Percentiles rank a stretch among this genome's conserved stretches.
Conservation (phyloP, 768 basidiomycete genomes). For the Boletus rex-veris region DNA sequence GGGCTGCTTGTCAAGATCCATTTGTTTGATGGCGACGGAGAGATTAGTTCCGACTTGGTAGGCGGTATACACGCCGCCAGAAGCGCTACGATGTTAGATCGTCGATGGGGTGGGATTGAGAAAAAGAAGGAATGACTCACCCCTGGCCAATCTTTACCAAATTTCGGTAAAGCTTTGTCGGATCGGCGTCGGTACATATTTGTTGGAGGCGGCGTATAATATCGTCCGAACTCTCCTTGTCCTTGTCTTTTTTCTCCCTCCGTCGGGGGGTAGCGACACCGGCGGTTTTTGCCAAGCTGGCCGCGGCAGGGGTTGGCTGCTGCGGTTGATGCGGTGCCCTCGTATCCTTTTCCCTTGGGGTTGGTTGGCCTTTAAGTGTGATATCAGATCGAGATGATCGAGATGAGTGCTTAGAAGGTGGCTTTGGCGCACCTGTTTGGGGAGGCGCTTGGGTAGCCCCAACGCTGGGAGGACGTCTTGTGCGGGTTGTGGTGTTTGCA, state of each 20-base stretch:
- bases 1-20: conserved; percentile 99
- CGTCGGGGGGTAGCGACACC: conserved; percentile 81
- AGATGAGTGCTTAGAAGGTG: conserved; percentile 48
- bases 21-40: conserved; percentile 98
- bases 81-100: conserved; percentile 56
- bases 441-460: conserved; percentile 27
- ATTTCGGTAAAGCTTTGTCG: conserved; percentile 87
- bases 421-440: conserved; percentile 32
- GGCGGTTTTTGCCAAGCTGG: conserved; percentile 60
- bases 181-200: conserved; percentile 98
- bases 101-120: neutral
- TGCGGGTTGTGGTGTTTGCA: conserved; percentile 67
- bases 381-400: conserved; percentile 59
- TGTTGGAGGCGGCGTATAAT: conserved; percentile 87
- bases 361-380: conserved; percentile 41
- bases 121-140: conserved; percentile 42
- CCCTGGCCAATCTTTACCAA: conserved; percentile 98
- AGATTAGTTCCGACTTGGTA: conserved; percentile 95
- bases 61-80: conserved; percentile 96
- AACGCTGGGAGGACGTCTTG: conserved; percentile 52
- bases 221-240: conserved; percentile 79
- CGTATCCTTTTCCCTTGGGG: conserved; percentile 38
- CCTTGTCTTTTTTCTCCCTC: conserved; percentile 80
- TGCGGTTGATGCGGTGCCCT: conserved; percentile 35
- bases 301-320: conserved; percentile 59